These are phyloP conservation scores for Fusarium sp. DNA, from an alignment of 2,329 filamentous ascomycete genomes.

Conservation along the genomic window DNA sequence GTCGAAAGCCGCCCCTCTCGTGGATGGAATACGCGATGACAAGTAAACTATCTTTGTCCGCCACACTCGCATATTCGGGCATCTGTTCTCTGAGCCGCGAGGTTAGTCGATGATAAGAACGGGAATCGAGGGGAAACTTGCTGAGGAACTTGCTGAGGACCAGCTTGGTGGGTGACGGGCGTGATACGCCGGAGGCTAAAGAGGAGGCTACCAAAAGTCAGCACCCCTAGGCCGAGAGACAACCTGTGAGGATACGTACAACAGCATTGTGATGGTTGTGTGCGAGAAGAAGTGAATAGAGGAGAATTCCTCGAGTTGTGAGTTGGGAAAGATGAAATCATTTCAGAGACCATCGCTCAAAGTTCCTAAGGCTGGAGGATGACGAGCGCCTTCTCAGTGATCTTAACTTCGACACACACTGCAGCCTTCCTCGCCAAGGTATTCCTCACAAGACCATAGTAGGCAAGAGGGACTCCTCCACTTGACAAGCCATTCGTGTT, in stretches of 20 bases:
- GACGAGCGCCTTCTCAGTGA: no score
- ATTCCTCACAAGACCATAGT: rapidly evolving
- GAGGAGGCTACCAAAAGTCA: background rate
- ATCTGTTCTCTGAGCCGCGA: background rate
- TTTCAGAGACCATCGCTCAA: background rate
- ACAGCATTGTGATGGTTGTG: background rate
- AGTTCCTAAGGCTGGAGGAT: no score
- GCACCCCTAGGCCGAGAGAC: background rate
- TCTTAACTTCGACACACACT: no score
- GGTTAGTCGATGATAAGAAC: background rate
- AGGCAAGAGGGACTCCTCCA: no score
- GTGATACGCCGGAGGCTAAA: background rate
- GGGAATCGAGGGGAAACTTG: background rate
- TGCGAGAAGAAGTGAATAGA: background rate
- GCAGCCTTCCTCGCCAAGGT: background rate
- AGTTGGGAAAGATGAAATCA: background rate
- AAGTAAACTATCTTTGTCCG: background rate
- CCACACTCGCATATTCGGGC: background rate
- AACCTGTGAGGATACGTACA: background rate
- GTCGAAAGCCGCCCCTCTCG: background rate
- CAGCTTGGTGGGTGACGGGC: background rate
- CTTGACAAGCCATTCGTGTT: no score
- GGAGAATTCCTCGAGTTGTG: no score
- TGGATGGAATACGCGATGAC: background rate
- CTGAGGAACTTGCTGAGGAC: background rate